These are phyloP conservation scores for Coccomyxa sp. DNA, from an alignment of 139 green algal species.

Conservation along the genomic window DNA sequence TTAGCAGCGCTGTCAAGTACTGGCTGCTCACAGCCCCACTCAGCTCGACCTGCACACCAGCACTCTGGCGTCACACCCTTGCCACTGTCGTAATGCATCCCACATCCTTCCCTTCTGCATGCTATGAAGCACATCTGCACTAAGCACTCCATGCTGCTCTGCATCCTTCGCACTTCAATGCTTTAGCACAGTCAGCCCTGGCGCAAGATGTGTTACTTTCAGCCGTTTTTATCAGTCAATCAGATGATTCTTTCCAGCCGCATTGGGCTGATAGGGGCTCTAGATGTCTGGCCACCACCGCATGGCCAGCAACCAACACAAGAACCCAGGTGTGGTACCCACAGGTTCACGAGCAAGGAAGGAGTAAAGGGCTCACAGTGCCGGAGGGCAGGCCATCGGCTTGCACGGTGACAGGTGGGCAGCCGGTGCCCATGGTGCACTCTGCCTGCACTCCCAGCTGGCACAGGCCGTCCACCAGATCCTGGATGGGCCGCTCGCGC, in stretches of 20 bases:
- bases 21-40: conserved; percentile 79
- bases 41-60: conserved; percentile 52
- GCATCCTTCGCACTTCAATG: no score
- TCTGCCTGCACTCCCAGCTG: conserved; percentile 92
- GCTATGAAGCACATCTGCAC: no score
- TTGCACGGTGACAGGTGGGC: conserved; percentile 86
- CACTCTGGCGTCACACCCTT: neutral
- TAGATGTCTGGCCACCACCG: no score
- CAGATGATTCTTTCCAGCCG: no score
- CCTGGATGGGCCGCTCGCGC: conserved; percentile 91
- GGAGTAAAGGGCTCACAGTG: conserved; percentile 39
- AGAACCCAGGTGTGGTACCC: no score
- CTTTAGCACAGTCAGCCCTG: no score
- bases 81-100: neutral
- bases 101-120: no score
- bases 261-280: no score
- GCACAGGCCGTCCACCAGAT: conserved; percentile 82
- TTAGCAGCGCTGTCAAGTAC: conserved; percentile 97
- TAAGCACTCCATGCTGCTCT: no score
- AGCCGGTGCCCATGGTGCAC: conserved; percentile 92
- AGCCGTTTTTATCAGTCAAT: no score
- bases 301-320: no score
- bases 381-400: conserved; percentile 80
- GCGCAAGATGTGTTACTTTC: no score
- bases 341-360: neutral